Percentiles rank a stretch among this genome's conserved stretches.
These are phyloP conservation scores for Gliomastix tumulicola DNA, from an alignment of 2,329 filamentous ascomycete genomes.

Conservation along the genomic window DNA sequence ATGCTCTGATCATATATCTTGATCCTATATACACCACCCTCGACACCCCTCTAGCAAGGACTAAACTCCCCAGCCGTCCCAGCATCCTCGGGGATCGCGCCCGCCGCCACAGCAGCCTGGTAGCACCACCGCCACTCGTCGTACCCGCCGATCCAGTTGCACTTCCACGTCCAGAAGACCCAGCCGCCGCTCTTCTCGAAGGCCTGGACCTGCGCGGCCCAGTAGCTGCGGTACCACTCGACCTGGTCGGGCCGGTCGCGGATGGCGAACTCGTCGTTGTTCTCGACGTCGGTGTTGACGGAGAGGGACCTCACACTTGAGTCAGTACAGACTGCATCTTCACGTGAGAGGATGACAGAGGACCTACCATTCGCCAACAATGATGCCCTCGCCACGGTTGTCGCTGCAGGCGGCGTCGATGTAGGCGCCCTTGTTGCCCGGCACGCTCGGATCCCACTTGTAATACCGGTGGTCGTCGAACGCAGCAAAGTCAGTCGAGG, in stretches of 20 bases:
- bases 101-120: conserved; percentile 14
- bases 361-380: conserved; percentile 58
- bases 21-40: too few species aligned
- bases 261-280: conserved; percentile 27
- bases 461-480: conserved; percentile 56
- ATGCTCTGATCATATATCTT: too few species aligned
- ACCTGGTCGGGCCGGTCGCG: conserved; percentile 21
- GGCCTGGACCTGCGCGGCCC: conserved; percentile 44
- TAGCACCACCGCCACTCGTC: conserved; percentile 45
- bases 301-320: too few species aligned
- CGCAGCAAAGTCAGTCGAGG: conserved; percentile 31
- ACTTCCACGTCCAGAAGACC: conserved; percentile 58
- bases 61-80: conserved; percentile 7
- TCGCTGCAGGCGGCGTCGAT: conserved; percentile 41
- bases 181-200: conserved; percentile 51
- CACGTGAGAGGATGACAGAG: too few species aligned
- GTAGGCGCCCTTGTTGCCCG: conserved; percentile 31
- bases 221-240: conserved; percentile 49
- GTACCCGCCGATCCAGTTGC: conserved; percentile 21
- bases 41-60: conserved; percentile 7
- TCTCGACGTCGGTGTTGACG: conserved; percentile 39
- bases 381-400: conserved; percentile 34
- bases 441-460: conserved; percentile 34
- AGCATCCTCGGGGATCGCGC: conserved; percentile 16
- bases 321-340: too few species aligned